Base-by-base conservation (phyloP, 495 filamentous ascomycete genomes). In the Hypoxylon perforatum region DNA sequence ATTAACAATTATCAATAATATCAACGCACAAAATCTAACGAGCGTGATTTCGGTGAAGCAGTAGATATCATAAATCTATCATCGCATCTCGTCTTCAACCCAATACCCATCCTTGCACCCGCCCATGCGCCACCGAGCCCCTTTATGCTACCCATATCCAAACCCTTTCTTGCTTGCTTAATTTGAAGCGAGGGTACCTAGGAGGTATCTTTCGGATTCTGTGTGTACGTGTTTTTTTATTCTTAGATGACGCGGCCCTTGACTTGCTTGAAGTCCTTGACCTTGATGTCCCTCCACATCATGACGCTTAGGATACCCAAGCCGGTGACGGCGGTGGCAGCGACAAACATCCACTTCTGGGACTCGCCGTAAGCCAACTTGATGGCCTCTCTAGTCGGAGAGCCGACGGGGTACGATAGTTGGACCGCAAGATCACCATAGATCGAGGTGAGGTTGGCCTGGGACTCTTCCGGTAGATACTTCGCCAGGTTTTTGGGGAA, bases 401-500 rank as follows among this genome's bases (percentile, higher is more conserved):
- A 79, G 12, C 87, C 86, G 2, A 81, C 52, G 2, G 76, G 72
- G 65, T 87, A 90, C 21, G 73, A 77, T 39, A 88, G 71, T 65
- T 91, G 88, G 4, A 67, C 65, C 0, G 61, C 39, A 15, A 91
- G 57, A 25, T 74, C 73, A 17, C 74, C 78, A 67, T 88, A 90
- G 61, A 91, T 91, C 18, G 7, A 35, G 2, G 76, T 42, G 2
- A 80, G 58, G 44, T 87, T 70, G 5, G 67, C 77, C 17, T 65
- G 78, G 22, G 76, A 77, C 54, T 86, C 85, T 0, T 77, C 74
- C 0, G 91, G 91, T 0, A 94, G 82, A 60, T 86, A 80, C 30
- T 78, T 46, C 25, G 64, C 53, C 10, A 94, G 80, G 8, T 77
- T 77, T 0, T 61, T 46, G 10, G 82, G 85, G 71, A 91, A 86